A percentile compares a stretch with the other conserved stretches of the same genome.
Conservation (phyloP, 1,284 basidiomycete species). For the Heterobasidion parviporum region DNA sequence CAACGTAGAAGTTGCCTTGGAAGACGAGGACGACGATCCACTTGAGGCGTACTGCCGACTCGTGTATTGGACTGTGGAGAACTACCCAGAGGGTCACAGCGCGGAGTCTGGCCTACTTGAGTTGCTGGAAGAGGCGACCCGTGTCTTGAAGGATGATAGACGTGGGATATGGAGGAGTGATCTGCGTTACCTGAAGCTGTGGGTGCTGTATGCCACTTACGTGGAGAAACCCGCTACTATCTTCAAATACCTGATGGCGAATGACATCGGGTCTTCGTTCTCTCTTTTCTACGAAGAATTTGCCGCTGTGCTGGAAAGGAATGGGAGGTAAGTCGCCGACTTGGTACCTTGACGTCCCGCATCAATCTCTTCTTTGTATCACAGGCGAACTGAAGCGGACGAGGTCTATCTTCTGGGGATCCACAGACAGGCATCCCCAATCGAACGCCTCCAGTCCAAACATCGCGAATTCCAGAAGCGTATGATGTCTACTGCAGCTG, state of each 20-base stretch:
- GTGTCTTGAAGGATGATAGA: constrained; percentile 61
- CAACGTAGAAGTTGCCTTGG: constrained; percentile 44
- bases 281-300: constrained; percentile 89
- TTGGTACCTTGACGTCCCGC: constrained; percentile 8
- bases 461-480: constrained; percentile 87
- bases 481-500: constrained; percentile 46
- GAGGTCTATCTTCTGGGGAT: constrained; percentile 84
- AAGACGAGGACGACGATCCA: constrained; percentile 45
- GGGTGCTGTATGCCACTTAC: constrained; percentile 84
- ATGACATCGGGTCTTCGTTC: constrained; percentile 81
- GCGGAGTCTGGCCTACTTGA: constrained; percentile 74
- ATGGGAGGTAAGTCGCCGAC: constrained; percentile 47
- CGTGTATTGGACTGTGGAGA: constrained; percentile 66
- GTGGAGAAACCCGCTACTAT: constrained; percentile 70
- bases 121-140: constrained; percentile 75
- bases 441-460: constrained; percentile 78
- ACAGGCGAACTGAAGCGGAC: constrained; percentile 80
- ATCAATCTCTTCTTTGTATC: not conserved
- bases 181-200: constrained; percentile 83
- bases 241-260: constrained; percentile 80
- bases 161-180: constrained; percentile 63
- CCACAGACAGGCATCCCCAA: constrained; percentile 71
- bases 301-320: constrained; percentile 72
- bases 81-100: constrained; percentile 57
- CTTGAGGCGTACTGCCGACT: constrained; percentile 55